Evolutionary conservation across 257 asterid genomes (phyloP), one percentile per base, ranked within the genome.

Genomic region (Lithospermum erythrorhizon): DNA sequence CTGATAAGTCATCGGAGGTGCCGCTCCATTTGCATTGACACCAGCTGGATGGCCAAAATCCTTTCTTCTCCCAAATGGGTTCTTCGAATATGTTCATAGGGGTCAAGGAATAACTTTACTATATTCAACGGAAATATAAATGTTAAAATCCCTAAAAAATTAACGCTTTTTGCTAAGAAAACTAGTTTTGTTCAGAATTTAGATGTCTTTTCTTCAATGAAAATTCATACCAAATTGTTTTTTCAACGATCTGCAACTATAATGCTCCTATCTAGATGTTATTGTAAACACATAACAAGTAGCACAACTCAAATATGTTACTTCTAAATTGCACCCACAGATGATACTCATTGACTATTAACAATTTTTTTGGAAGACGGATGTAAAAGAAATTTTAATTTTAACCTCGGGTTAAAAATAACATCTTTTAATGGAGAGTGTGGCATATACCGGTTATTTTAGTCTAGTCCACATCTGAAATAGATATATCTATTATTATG

Each of bases 1-100:
- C 84, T 89, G 86, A 89, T 90, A 85, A 73, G 74, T 72, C 82
- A 80, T 69, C 29, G 85, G 69, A 23, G 93, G 77, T n/a, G 78
- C 85, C 47, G 63, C 85, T 71, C 95, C 94, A 54, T 85, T 90
- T 69, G 76, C 76, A 66, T 62, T 65, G 15, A 75, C 74, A 59
- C 57, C 81, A 30, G 52, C 77, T 65, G 65, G 76, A 75, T 83
- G 65, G 75, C 54, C 59, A 5, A 62, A 76, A 70, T 89, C 96
- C 86, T 87, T 93, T 79, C 99, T 80, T 61, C 68, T 86, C 59
- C 99, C 99, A 22, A 93, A 93, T 65, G 99, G 99, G 63, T 93
- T 93, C 84, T 93, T 93, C n/a, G 99, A 93, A 84, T 81, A 93
- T 70, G 95, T 93, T 65, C 75, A 78, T 73, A 63, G 68, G 63